phyloP scores from a whole-genome alignment of 2,329 filamentous ascomycete species.

The Epichloe sp. region DNA sequence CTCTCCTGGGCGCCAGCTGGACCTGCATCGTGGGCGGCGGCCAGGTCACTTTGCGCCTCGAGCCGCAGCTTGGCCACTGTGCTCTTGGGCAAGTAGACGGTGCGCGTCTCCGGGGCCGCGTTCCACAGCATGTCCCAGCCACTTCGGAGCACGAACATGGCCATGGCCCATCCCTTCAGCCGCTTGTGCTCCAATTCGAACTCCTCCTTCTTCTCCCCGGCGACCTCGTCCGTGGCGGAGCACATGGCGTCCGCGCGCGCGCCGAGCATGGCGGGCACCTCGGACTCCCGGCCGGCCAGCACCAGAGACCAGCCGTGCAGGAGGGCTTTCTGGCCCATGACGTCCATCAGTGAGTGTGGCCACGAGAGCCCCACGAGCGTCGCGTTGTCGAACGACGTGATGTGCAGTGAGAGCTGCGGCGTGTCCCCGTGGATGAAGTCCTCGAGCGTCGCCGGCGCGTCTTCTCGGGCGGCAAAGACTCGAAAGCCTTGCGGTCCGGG shows the following conservation, averaged over 20 bases:
- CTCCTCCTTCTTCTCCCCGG: not conserved
- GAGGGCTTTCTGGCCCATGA: conserved; percentile 27
- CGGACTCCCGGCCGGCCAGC: conserved; percentile 26
- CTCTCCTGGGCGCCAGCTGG: too few relatives aligned
- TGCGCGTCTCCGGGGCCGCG: too few relatives aligned
- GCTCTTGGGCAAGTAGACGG: too few relatives aligned
- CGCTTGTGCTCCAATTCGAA: not conserved
- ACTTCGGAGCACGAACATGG: conserved; percentile 10
- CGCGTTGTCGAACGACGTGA: conserved; percentile 34
- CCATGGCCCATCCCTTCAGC: not conserved
- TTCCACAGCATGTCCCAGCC: too few relatives aligned
- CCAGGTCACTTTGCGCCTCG: too few relatives aligned
- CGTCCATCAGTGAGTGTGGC: conserved; percentile 35
- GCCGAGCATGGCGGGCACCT: conserved; percentile 24
- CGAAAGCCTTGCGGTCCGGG: too few relatives aligned
- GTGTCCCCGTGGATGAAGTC: conserved; percentile 29
- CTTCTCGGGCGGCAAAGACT: too few relatives aligned
- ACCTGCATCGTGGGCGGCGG: too few relatives aligned
- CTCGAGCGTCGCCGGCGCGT: conserved; percentile 15
- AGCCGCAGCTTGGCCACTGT: too few relatives aligned
- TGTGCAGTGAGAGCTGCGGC: conserved; percentile 33
- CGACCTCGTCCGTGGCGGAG: not conserved
- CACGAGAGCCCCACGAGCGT: conserved; percentile 33
- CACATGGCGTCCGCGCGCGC: conserved; percentile 12
- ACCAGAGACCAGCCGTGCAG: conserved; percentile 32